Conservation (phyloP, 331 rosid species). For the Pyracantha coccinea region DNA sequence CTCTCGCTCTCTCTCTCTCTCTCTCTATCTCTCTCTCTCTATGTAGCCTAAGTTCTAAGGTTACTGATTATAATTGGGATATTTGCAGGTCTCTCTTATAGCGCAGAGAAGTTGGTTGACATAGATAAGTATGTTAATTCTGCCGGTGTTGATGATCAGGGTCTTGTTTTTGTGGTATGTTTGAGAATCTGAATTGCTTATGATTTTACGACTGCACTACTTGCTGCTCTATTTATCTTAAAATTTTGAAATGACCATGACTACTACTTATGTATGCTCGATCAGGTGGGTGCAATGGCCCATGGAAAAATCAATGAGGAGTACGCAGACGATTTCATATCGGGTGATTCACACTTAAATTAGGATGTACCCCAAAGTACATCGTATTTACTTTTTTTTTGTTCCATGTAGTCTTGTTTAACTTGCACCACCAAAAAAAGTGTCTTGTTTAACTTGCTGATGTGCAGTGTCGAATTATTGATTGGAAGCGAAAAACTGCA, state of each 20-base stretch:
- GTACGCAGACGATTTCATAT: background rate
- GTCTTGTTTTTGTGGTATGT: slow-evolving; percentile 13
- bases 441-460: background rate
- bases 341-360: background rate
- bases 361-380: background rate
- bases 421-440: background rate
- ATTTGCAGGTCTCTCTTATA: slow-evolving; percentile 13
- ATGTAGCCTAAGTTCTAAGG: background rate
- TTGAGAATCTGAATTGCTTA: background rate
- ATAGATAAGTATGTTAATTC: slow-evolving; percentile 7
- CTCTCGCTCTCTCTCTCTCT: no score
- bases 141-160: background rate
- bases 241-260: background rate
- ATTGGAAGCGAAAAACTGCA: background rate
- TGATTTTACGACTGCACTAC: background rate
- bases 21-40: no score
- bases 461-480: background rate
- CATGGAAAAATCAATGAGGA: background rate
- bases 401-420: background rate
- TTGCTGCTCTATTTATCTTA: background rate
- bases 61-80: background rate
- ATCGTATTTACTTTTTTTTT: background rate
- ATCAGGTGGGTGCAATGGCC: background rate
- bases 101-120: slow-evolving; percentile 20
- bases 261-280: background rate